A percentile compares a stretch with the other conserved stretches of the same genome.
These are phyloP conservation scores for Zymoseptoria crescenta DNA, from an alignment of 2,329 filamentous ascomycete genomes.

Conservation along the genomic window DNA sequence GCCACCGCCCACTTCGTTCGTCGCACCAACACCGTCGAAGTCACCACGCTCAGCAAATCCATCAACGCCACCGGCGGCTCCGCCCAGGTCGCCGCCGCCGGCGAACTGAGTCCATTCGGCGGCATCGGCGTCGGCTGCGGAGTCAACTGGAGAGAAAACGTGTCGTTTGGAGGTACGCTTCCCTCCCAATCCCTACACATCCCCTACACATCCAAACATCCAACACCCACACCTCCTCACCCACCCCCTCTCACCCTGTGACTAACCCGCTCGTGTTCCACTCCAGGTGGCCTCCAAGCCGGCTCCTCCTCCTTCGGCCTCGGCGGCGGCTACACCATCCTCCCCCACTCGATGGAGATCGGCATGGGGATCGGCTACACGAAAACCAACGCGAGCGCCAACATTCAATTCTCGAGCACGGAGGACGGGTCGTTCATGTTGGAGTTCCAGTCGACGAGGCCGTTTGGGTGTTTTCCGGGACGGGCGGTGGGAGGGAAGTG, in stretches of 20 bases:
- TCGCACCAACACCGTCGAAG: constrained; percentile 6
- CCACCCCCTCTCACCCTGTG: no score
- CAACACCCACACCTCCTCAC: no score
- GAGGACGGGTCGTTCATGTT: constrained; percentile 8
- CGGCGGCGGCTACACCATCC: constrained; percentile 15
- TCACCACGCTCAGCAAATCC: constrained; percentile 6
- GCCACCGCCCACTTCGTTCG: background rate
- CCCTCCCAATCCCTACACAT: background rate
- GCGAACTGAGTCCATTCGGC: constrained; percentile 10
- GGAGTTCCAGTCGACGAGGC: constrained; percentile 3
- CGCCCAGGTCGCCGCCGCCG: constrained; percentile 10
- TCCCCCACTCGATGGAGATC: constrained; percentile 8
- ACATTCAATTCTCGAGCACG: constrained; percentile 11
- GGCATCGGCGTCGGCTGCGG: constrained; percentile 13
- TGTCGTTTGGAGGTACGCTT: constrained; percentile 12
- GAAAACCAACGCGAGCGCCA: constrained; percentile 10
- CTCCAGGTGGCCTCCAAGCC: constrained; percentile 14
- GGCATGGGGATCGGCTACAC: constrained; percentile 14
- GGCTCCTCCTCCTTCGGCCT: constrained; percentile 14
- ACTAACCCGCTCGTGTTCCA: no score
- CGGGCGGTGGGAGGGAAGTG: no score
- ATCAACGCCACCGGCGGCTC: constrained; percentile 11
- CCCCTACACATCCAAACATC: no score
- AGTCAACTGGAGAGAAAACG: constrained; percentile 11
- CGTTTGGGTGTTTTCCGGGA: constrained; percentile 8